These are phyloP conservation scores for Triticum monococcum DNA, from an alignment of 176 grass and related monocot species.

Conservation along the genomic window DNA sequence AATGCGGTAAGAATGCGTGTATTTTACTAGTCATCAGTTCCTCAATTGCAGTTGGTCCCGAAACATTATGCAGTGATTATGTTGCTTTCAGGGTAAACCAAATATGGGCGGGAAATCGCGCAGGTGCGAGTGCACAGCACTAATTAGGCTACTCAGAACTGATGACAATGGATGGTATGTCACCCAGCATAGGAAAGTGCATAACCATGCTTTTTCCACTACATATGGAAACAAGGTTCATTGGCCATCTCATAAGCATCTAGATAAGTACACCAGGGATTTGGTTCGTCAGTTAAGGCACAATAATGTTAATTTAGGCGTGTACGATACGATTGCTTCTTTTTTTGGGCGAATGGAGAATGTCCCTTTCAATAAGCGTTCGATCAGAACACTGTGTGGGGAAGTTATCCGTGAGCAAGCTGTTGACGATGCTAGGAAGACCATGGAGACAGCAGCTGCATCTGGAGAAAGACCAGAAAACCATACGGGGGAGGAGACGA, in stretches of 20 bases:
- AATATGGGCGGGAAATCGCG: not conserved
- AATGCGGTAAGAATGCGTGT: not conserved
- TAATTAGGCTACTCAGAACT: slow-evolving; percentile 17
- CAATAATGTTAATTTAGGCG: slow-evolving; percentile 1
- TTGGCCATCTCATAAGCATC: slow-evolving; percentile 18
- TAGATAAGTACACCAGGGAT: slow-evolving; percentile 14
- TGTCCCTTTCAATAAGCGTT: slow-evolving; percentile 12
- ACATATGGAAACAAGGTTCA: not conserved
- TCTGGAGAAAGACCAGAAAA: not conserved
- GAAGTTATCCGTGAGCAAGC: slow-evolving; percentile 11
- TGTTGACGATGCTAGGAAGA: not conserved
- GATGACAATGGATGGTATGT: slow-evolving; percentile 9
- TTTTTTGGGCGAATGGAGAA: slow-evolving; percentile 11
- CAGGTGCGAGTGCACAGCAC: not conserved
- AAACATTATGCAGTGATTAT: not conserved
- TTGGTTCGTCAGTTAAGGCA: not conserved
- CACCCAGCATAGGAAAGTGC: slow-evolving; percentile 9
- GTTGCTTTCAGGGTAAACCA: slow-evolving; percentile 4
- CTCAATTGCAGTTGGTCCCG: not conserved
- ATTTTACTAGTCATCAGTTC: not conserved
- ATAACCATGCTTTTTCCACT: not conserved
- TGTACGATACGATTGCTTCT: slow-evolving; percentile 5
- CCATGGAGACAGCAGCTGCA: not conserved
- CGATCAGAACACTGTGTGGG: slow-evolving; percentile 2
- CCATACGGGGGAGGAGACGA: not conserved